These are phyloP conservation scores for Macrophomina pseudophaseolina DNA, from an alignment of 2,329 filamentous ascomycete species.

Conservation along the genomic window DNA sequence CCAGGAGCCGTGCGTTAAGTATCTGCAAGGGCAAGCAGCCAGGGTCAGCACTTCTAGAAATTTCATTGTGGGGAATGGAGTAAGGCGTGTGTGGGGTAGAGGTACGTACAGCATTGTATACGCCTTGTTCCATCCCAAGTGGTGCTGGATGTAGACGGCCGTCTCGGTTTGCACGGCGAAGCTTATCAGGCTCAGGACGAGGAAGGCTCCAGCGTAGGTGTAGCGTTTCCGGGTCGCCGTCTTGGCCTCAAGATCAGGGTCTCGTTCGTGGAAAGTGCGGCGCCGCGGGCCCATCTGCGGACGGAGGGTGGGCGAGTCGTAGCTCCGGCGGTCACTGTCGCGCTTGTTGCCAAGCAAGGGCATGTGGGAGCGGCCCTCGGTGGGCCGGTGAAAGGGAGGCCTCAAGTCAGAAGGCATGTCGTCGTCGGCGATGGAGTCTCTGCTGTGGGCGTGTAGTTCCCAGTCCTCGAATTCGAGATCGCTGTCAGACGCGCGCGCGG, in stretches of 20 bases:
- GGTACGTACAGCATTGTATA: slow-evolving; percentile 89
- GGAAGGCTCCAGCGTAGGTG: slow-evolving; percentile 82
- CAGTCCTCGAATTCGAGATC: slow-evolving; percentile 52
- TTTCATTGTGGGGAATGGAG: background rate
- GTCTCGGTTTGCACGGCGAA: slow-evolving; percentile 97
- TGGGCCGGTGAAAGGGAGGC: slow-evolving; percentile 43
- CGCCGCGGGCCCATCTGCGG: slow-evolving; percentile 60
- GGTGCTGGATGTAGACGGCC: slow-evolving; percentile 90
- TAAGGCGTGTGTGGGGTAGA: background rate
- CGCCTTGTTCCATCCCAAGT: slow-evolving; percentile 95
- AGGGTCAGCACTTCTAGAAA: background rate
- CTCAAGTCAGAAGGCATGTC: slow-evolving; percentile 58
- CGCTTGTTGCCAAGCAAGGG: slow-evolving; percentile 58
- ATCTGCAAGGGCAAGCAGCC: slow-evolving; percentile 48
- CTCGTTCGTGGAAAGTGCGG: slow-evolving; percentile 77
- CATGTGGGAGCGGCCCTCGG: slow-evolving; percentile 51
- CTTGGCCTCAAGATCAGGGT: slow-evolving; percentile 69
- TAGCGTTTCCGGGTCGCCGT: slow-evolving; percentile 80
- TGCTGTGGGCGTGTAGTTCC: slow-evolving; percentile 35
- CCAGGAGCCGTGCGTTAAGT: slow-evolving; percentile 96
- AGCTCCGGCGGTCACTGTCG: slow-evolving; percentile 40
- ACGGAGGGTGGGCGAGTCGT: slow-evolving; percentile 42
- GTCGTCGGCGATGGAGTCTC: slow-evolving; percentile 42
- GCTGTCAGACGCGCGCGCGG: slow-evolving; percentile 31
- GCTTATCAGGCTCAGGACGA: slow-evolving; percentile 79